Evolutionary conservation across 1,284 basidiomycete genomes (phyloP), one percentile per base, ranked within the genome.

Genomic region (Rhodotorula sp.): DNA sequence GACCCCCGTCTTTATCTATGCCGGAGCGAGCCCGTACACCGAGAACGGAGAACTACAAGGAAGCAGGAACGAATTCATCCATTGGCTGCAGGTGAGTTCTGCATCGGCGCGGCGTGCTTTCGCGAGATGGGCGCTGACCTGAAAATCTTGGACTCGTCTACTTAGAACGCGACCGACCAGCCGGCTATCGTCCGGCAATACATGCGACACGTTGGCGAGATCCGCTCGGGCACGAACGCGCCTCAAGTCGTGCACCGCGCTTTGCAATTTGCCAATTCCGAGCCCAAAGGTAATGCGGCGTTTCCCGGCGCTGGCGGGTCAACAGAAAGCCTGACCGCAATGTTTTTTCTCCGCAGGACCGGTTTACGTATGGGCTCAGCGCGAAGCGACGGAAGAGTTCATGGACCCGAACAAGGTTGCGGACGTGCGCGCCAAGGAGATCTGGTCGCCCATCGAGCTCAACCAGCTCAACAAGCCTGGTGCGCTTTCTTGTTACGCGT

Each of bases 311-410:
- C 2, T 28, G 12, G 7, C n/a, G 45, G 4, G 38, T 26, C 31
- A 34, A 23, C 57, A 26, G 31, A 4, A 4, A 56, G 26, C 54
- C 21, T 50, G 4, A 26, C n/a, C 23, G 21, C 38, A 10, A 45
- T 34, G 6, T 10, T 3, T 5, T 3, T 5, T 19, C 38, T 5
- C 7, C 14, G 26, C 59, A 78, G 89, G 89, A 0, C 89, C 89
- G 0, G 87, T 89, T 0, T 90, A 90, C 78, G 82, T 90, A 8
- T 89, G 87, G 87, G 87, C 84, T n/a, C 84, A 87, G 31, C 83
- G 89, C 28, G 89, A 90, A 78, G 83, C 84, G 1, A 87, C 88
- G 83, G 88, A 90, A 77, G 85, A 89, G 79, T 86, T 88, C 74
- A 78, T 89, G 1, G 83, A 85, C 47, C 71, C 80, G 54, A 79